Conservation (phyloP, 192 early-diverging fungal genomes). For the Umbelopsis sp. region DNA sequence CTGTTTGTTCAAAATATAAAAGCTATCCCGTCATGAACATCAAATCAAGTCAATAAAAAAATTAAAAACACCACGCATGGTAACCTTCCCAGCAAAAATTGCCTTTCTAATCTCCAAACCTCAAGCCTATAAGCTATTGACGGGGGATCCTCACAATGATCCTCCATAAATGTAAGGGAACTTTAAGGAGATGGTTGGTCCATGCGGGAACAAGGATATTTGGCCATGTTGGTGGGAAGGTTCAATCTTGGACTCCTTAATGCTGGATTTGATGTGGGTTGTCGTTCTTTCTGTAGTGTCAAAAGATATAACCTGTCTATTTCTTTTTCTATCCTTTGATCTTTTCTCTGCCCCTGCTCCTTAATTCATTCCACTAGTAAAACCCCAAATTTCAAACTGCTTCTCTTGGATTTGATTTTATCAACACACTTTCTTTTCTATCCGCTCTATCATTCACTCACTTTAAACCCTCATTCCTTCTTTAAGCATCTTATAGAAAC, state of each 20-base stretch:
- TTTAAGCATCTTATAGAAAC: background rate
- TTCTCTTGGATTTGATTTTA: too few species aligned
- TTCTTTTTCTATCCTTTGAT: background rate
- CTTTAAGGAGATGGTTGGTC: background rate
- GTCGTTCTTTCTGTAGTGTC: background rate
- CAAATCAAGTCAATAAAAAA: too few species aligned
- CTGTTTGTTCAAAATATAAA: too few species aligned
- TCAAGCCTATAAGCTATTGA: too few species aligned
- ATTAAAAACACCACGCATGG: too few species aligned
- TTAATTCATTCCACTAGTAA: background rate
- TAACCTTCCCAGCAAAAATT: too few species aligned
- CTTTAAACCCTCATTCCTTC: background rate
- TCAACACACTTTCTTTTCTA: background rate
- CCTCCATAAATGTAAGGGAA: constrained; percentile 4
- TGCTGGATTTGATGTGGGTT: background rate
- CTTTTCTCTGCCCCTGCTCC: background rate
- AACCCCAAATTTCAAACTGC: background rate
- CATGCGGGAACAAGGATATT: background rate
- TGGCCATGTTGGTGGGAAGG: constrained; percentile 7
- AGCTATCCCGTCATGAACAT: too few species aligned
- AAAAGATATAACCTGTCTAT: background rate
- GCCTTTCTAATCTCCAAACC: too few species aligned
- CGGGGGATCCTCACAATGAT: too few species aligned
- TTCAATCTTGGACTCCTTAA: background rate
- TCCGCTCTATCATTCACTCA: background rate